Conservation (phyloP, 345 rosid species). For the Acer negundo region DNA sequence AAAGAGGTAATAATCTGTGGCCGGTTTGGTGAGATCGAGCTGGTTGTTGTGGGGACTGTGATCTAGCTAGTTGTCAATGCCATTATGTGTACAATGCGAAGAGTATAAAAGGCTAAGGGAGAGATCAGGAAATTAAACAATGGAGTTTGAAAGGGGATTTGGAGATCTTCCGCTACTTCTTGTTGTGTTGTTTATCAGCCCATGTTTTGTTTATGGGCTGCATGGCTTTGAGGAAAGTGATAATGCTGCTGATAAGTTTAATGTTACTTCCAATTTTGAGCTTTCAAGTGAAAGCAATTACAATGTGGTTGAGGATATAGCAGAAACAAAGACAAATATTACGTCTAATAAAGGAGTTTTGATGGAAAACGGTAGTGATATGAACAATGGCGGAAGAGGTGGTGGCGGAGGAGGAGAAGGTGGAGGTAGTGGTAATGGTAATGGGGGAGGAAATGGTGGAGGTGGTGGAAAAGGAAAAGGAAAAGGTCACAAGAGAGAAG, state of each 20-base stretch:
- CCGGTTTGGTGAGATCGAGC: slow-evolving; percentile 18
- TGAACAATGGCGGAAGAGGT: slow-evolving; percentile 21
- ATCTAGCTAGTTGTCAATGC: slow-evolving; percentile 11
- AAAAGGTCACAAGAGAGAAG: neutral
- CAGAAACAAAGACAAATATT: slow-evolving; percentile 24
- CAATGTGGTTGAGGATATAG: slow-evolving; percentile 13
- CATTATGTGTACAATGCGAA: neutral
- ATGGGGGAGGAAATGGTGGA: slow-evolving; percentile 11
- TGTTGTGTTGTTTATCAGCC: slow-evolving; percentile 20
- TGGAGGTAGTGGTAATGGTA: slow-evolving; percentile 12
- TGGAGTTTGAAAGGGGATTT: slow-evolving; percentile 27
- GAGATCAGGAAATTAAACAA: slow-evolving; percentile 1
- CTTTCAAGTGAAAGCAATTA: neutral
- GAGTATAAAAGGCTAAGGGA: slow-evolving; percentile 21
- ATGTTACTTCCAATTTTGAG: slow-evolving; percentile 15
- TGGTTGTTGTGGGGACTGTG: slow-evolving; percentile 32
- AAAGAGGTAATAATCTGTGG: neutral
- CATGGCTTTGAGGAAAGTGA: slow-evolving; percentile 31
- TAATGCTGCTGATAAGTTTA: slow-evolving; percentile 16
- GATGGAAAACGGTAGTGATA: neutral
- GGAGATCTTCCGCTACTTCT: slow-evolving; percentile 25
- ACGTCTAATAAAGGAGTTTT: slow-evolving; percentile 1
- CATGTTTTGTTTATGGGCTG: slow-evolving; percentile 37
- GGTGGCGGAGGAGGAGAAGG: slow-evolving; percentile 22
- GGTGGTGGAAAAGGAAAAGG: slow-evolving; percentile 26